phyloP scores from a whole-genome alignment of 2,329 filamentous ascomycete species.

The Botrytis byssoidea region DNA sequence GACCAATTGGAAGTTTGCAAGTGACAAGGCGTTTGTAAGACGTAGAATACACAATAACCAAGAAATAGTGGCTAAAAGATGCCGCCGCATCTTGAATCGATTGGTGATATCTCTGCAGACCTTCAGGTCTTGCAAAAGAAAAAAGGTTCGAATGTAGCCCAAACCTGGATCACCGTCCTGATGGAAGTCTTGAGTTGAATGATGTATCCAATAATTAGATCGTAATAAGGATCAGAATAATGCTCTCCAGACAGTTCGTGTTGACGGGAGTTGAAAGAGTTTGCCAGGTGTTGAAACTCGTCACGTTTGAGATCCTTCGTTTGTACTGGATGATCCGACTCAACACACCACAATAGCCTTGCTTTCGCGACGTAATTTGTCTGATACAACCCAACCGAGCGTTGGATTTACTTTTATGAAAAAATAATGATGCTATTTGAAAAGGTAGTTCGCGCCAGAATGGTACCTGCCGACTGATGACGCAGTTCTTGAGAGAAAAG shows the following conservation, averaged over 20 bases:
- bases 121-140: slow-evolving; percentile 13
- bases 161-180: slow-evolving; percentile 5
- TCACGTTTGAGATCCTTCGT: slow-evolving; percentile 18
- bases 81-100: slow-evolving; percentile 14
- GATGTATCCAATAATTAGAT: slow-evolving; percentile 13
- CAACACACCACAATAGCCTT: slow-evolving; percentile 7
- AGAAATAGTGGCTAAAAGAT: slow-evolving; percentile 18
- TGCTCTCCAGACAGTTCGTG: not conserved
- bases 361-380: slow-evolving; percentile 15
- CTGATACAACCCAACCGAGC: slow-evolving; percentile 9
- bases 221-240: not conserved
- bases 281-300: slow-evolving; percentile 8
- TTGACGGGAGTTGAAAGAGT: not conserved
- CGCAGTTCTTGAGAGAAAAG: not conserved
- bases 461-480: not conserved
- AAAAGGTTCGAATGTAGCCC: slow-evolving; percentile 2
- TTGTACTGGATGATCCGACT: not conserved
- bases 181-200: not conserved
- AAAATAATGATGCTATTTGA: not conserved
- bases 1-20: slow-evolving; percentile 38
- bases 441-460: slow-evolving; percentile 1
- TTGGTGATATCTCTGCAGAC: slow-evolving; percentile 14
- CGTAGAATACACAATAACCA: slow-evolving; percentile 29
- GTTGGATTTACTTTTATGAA: not conserved
- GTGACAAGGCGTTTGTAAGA: slow-evolving; percentile 33